Base-by-base conservation (phyloP, 1,284 basidiomycete species). In the Microbotryum violaceum region DNA sequence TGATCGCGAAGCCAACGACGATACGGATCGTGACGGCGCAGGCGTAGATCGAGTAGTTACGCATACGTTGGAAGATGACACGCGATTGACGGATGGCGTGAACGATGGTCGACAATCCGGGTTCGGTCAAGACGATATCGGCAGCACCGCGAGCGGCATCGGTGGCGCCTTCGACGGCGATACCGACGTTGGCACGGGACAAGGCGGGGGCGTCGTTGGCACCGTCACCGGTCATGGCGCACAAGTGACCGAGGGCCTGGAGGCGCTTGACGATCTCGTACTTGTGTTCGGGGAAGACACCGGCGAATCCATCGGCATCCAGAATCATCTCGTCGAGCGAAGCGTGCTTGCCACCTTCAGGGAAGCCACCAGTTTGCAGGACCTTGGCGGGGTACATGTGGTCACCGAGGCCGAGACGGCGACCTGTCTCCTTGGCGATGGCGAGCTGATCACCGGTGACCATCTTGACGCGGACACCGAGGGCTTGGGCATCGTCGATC, bases 381-480 rank as follows among this genome's bases (percentile, higher is more conserved):
- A 93, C 90, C 83, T 92, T 92, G 71, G 91, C 87, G 67, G 89
- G 85, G 82, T 92, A 94, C 90, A 96, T 94, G 83, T 94, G 89
- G 78, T 93, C 91, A 77, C 91, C 91, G 68, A 89, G 81, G 74
- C 93, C 93, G 62, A 97, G 89, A 82, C 92, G 89, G 78, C 92
- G 89, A 71, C 94, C 93, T 68, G 93, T 97, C 79, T 97, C 94
- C 85, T 97, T 97, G 63, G 93, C 93, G 64, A 97, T 97, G 72
- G 94, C 93, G 74, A 97, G 89, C 81, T 97, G 91, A 78, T 97
- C 93, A 84, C 93, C 93, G 54, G 93, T 97, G 69, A 97, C 92
- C 94, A 97, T 97, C 87, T 97, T 97, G 78, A 97, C 93, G 78
- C 88, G 88, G 71, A 97, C 92, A 79, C 94, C 93, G 75, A 97